These are phyloP conservation scores for Gonium pectorale DNA, from an alignment of 139 green algal genomes.

Conservation along the genomic window DNA sequence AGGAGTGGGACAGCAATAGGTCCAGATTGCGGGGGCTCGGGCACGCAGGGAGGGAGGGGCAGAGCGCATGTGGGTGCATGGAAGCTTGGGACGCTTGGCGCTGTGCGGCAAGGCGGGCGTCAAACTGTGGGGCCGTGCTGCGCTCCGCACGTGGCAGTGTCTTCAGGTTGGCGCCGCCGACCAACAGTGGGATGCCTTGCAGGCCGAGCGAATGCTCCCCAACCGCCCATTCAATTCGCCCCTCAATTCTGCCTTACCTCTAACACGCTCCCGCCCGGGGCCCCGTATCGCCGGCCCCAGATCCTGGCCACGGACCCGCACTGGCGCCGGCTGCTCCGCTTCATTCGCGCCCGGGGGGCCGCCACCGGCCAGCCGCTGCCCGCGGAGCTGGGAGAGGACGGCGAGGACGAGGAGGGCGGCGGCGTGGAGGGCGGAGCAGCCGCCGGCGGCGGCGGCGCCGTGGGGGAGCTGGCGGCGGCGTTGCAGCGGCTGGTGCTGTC, in stretches of 20 bases:
- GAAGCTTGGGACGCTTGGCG: no score
- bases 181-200: neutral
- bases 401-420: neutral
- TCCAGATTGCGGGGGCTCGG: no score
- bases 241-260: neutral
- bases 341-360: neutral
- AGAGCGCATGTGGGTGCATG: no score
- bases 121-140: no score
- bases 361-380: constrained; percentile 28
- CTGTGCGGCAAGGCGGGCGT: no score
- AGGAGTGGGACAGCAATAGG: no score
- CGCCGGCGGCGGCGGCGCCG: neutral
- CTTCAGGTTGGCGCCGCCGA: no score
- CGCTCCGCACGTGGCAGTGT: no score
- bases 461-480: neutral
- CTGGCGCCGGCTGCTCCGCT: constrained; percentile 44
- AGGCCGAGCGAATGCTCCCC: neutral
- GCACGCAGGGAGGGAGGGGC: no score
- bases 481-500: constrained; percentile 30
- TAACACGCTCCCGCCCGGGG: neutral
- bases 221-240: neutral
- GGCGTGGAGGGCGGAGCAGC: neutral
- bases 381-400: neutral
- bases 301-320: constrained; percentile 45
- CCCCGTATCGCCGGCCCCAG: neutral